Percentiles rank a stretch among this genome's conserved stretches.
Evolutionary conservation across 225 moss, liverwort and hornwort genomes (phyloP).

Genomic region (Sphagnum tenellum): DNA sequence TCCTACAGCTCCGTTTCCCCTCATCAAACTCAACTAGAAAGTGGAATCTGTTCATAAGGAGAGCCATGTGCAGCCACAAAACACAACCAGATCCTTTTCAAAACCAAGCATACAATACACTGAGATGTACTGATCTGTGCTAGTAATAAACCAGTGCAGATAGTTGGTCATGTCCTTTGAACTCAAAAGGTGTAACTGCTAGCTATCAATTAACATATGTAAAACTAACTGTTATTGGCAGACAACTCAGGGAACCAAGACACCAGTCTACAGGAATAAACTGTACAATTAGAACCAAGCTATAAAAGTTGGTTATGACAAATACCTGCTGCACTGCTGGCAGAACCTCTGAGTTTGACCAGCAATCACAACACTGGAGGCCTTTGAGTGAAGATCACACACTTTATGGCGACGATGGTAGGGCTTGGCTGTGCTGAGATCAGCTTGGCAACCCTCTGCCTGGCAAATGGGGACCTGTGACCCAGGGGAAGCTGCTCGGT

Average conservation of each 20-base stretch:
- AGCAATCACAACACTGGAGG: slow-evolving; percentile 59
- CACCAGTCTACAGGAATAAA: no score
- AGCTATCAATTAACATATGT: no score
- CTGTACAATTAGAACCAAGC: no score
- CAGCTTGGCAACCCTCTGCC: slow-evolving; percentile 87
- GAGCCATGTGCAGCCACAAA: no score
- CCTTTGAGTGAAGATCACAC: slow-evolving; percentile 89
- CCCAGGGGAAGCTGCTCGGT: slow-evolving; percentile 70
- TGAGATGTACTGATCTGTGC: no score
- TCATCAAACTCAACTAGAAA: slow-evolving; percentile 83
- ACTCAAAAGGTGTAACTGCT: no score
- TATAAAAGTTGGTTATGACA: neutral
- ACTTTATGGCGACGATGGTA: slow-evolving; percentile 97
- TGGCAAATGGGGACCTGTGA: slow-evolving; percentile 89
- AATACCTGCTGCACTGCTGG: slow-evolving; percentile 92
- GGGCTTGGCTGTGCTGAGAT: slow-evolving; percentile 80
- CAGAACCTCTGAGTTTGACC: slow-evolving; percentile 85
- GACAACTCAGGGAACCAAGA: no score
- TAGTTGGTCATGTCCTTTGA: no score
- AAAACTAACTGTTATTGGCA: no score
- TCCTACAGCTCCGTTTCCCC: slow-evolving; percentile 91
- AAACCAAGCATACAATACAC: no score
- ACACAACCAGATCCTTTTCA: no score
- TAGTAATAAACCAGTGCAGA: no score
- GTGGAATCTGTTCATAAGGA: slow-evolving; percentile 64